Evolutionary conservation across 805 yeast genomes (phyloP).

Genomic region (Hanseniaspora opuntiae): DNA sequence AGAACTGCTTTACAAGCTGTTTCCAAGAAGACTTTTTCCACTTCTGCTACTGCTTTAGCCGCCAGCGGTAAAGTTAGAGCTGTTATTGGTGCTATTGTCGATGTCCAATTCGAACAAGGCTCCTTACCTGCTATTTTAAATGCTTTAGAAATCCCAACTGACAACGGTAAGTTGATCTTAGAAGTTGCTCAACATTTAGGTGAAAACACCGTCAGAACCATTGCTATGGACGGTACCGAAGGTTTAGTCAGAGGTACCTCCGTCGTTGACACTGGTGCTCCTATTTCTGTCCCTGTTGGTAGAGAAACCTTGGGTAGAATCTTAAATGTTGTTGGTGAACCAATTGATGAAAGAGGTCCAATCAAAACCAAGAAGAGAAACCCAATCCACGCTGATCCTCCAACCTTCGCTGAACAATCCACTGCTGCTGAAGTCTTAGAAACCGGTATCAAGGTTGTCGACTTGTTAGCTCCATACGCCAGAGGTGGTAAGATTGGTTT

Average conservation of each 20-base stretch:
- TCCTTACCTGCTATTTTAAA: conserved; percentile 93
- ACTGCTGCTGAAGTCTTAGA: conserved; percentile 96
- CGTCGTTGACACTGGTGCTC: conserved; percentile 92
- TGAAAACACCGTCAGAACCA: conserved; percentile 99
- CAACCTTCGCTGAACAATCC: conserved; percentile 89
- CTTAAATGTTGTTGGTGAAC: conserved; percentile 96
- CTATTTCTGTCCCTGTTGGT: conserved; percentile 98
- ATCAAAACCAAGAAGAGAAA: conserved; percentile 80
- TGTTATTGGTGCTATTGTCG: conserved; percentile 98
- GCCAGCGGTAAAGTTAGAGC: conserved; percentile 82
- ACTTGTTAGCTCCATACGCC: conserved; percentile 97
- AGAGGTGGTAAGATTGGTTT: conserved; percentile 99
- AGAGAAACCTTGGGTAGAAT: conserved; percentile 98
- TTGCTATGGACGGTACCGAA: conserved; percentile 99
- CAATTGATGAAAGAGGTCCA: conserved; percentile 99
- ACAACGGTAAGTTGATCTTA: conserved; percentile 70
- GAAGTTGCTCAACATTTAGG: conserved; percentile 99
- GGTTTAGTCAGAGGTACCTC: conserved; percentile 96
- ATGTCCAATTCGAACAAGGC: conserved; percentile 96
- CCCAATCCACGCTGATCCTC: conserved; percentile 99
- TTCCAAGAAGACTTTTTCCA: conserved; percentile 60
- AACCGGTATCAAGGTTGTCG: conserved; percentile 99
- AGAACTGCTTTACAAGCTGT: conserved; percentile 73
- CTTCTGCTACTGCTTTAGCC: conserved; percentile 35
- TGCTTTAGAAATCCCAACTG: conserved; percentile 80